Evolutionary conservation across 192 early-diverging fungal genomes (phyloP).

Genomic region (Coemansia sp.): DNA sequence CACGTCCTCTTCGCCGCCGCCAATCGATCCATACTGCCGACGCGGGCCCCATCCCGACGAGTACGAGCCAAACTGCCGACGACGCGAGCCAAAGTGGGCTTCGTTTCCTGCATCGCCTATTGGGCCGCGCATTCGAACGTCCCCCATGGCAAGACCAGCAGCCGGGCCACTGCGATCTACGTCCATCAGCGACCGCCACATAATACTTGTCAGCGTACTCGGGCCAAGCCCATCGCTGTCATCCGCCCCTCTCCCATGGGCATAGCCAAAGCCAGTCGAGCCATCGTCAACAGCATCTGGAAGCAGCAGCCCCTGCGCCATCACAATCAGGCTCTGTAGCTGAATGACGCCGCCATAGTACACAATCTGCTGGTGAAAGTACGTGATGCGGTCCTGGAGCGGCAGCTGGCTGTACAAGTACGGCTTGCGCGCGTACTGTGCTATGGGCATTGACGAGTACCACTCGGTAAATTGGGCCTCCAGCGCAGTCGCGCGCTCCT

Average conservation of each 20-base stretch:
- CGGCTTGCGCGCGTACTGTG: slow-evolving; percentile 31
- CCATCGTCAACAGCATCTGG: slow-evolving; percentile 31
- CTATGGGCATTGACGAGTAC: slow-evolving; percentile 42
- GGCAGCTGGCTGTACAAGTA: slow-evolving; percentile 41
- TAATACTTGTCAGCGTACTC: slow-evolving; percentile 24
- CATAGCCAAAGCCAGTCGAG: not conserved
- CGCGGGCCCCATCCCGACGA: slow-evolving; percentile 20
- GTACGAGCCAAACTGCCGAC: slow-evolving; percentile 28
- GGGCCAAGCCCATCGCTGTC: slow-evolving; percentile 10
- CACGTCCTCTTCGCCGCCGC: slow-evolving; percentile 9
- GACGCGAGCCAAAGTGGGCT: slow-evolving; percentile 15
- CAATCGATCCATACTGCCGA: slow-evolving; percentile 8
- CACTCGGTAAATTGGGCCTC: slow-evolving; percentile 41
- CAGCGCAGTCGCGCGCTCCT: slow-evolving; percentile 30
- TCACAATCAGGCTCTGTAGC: slow-evolving; percentile 38
- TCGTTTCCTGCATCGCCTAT: not conserved
- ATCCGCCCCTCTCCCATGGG: not conserved
- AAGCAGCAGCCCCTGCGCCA: slow-evolving; percentile 36
- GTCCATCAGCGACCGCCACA: slow-evolving; percentile 39
- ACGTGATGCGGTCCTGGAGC: slow-evolving; percentile 43
- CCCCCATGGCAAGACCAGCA: not conserved
- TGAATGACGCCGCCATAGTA: slow-evolving; percentile 48
- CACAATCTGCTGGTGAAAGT: slow-evolving; percentile 45
- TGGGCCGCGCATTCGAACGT: not conserved
- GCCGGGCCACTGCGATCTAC: slow-evolving; percentile 3